phyloP scores from a whole-genome alignment of 2,329 filamentous ascomycete genomes.

The Fusarium armeniacum region DNA sequence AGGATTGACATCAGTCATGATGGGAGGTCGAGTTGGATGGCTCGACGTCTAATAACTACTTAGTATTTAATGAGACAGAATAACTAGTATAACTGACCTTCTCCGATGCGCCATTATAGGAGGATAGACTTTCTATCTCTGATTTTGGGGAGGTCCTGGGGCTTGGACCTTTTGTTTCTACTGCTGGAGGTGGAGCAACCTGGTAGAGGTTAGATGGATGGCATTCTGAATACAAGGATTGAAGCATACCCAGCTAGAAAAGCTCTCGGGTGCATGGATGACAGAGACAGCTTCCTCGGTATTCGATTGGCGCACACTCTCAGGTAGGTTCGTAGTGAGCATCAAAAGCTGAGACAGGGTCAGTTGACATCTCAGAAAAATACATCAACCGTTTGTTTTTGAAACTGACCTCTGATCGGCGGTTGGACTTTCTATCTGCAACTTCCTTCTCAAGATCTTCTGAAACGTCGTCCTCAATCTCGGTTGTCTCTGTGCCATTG shows the following conservation, averaged over 20 bases:
- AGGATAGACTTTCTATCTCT: conserved; percentile 54
- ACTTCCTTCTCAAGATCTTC: conserved; percentile 67
- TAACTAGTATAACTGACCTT: conserved; percentile 38
- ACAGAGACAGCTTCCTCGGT: conserved; percentile 89
- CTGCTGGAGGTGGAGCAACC: conserved; percentile 55
- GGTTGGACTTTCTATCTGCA: conserved; percentile 30
- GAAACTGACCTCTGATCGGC: conserved; percentile 52
- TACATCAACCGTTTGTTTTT: neutral
- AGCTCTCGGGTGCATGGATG: conserved; percentile 90
- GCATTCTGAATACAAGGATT: neutral
- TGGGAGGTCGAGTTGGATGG: conserved; percentile 73
- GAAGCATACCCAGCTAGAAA: conserved; percentile 79
- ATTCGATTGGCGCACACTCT: conserved; percentile 68
- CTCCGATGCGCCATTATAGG: conserved; percentile 41
- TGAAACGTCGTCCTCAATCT: conserved; percentile 82
- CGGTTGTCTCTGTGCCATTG: conserved; percentile 84
- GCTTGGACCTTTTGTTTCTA: conserved; percentile 54
- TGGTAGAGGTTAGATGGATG: conserved; percentile 50
- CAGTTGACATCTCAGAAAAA: conserved; percentile 28
- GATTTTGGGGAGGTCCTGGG: conserved; percentile 57
- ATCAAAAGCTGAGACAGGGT: conserved; percentile 60
- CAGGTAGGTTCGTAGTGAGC: conserved; percentile 70
- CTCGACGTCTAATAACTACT: conserved; percentile 30
- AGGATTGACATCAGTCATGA: conserved; percentile 81
- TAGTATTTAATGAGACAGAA: conserved; percentile 11